Base-by-base conservation (phyloP, 1,284 basidiomycete species). In the Phaffia rhodozyma region DNA sequence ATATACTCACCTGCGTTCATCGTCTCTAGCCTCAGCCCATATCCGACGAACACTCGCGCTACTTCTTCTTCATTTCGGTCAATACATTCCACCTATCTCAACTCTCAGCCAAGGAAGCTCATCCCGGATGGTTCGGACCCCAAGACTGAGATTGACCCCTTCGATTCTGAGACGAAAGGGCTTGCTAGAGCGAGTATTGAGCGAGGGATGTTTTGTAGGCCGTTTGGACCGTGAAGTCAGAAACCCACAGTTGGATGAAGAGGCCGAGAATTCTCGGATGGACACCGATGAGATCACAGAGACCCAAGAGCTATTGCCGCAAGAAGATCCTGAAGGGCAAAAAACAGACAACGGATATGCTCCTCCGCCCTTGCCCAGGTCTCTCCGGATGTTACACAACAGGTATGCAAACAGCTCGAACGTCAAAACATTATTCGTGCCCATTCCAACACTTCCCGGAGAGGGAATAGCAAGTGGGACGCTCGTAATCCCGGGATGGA, bases 401-500 rank as follows among this genome's bases (percentile, higher is more conserved):
- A n/a, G 60, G 55, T 55, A 25, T 60, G 34, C 66, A 55, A 47
- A 55, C 29, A 34, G 25, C 5, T n/a, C 55, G 18, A 23, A 4
- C 18, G 32, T 34, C 32, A 34, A 9, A 3, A 27, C 55, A 5
- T 57, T 34, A 52, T 21, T n/a, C 32, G 52, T 67, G 29, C 48
- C 56, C 2, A 27, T 60, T n/a, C 62, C 63, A 3, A 25, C 47
- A 27, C 59, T 34, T 34, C 55, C 55, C 0, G 55, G 60, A 27
- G 48, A 61, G 21, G 56, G 65, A 11, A 27, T 63, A 34, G 51
- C 47, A 13, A 21, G 79, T n/a, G 90, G 89, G 0, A 87, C 85
- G 0, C 75, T 97, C 48, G 79, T 87, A 53, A 83, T 98, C 51
- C 94, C 94, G 0, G 93, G 93, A 0, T 98, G 96, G 94, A 80